phyloP scores from a whole-genome alignment of 1,284 basidiomycete species.

The Heliocybe sulcata region DNA sequence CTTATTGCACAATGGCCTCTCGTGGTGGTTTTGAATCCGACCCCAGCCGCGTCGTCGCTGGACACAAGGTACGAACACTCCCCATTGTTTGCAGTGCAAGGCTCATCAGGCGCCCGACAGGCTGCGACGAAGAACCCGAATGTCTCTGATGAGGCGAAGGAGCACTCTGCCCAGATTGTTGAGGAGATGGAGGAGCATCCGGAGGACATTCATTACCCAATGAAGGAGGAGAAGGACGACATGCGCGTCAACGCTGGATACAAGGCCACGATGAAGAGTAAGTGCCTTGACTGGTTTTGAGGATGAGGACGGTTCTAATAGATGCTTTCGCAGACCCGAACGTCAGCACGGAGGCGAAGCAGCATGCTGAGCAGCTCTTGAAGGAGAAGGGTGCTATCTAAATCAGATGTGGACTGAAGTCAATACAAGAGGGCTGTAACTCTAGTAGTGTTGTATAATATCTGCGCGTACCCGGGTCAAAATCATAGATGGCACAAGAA shows the following conservation, averaged over 20 bases:
- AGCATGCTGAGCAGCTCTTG: constrained; percentile 29
- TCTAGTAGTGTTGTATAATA: no score
- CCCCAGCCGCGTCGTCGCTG: not conserved
- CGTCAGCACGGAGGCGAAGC: constrained; percentile 22
- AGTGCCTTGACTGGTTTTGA: constrained; percentile 13
- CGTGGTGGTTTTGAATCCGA: not conserved
- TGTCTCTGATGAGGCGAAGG: constrained; percentile 43
- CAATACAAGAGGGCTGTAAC: no score
- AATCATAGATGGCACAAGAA: no score
- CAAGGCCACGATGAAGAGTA: constrained; percentile 6
- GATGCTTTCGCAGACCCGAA: not conserved
- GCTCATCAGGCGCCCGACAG: not conserved
- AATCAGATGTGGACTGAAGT: not conserved
- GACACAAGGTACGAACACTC: not conserved
- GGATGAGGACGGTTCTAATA: constrained; percentile 7
- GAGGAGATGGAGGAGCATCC: constrained; percentile 25
- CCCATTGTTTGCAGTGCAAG: not conserved
- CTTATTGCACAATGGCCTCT: not conserved
- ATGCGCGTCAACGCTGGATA: constrained; percentile 2
- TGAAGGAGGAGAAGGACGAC: constrained; percentile 3
- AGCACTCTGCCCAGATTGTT: constrained; percentile 37
- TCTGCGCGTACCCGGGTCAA: no score
- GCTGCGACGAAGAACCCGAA: constrained; percentile 24
- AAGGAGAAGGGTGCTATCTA: constrained; percentile 19
- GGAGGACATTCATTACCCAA: not conserved